Conservation (phyloP, 805 yeast genomes). For the Starmerella scarabaei region DNA sequence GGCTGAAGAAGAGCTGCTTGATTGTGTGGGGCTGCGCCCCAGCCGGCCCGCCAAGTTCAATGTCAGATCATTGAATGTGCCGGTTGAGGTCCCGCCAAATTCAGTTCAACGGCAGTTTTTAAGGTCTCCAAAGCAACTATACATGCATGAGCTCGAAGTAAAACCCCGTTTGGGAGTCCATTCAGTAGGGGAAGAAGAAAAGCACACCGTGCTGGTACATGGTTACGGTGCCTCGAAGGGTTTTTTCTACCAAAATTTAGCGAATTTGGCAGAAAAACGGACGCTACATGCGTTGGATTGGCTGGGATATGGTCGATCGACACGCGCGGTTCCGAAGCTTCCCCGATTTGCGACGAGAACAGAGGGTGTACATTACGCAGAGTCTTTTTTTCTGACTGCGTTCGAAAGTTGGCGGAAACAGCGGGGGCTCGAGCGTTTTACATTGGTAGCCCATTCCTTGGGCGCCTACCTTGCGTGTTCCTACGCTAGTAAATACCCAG, state of each 20-base stretch:
- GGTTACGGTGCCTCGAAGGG: conserved; percentile 92
- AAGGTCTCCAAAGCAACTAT: neutral
- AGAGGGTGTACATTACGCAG: conserved; percentile 39
- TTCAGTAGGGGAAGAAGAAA: conserved; percentile 29
- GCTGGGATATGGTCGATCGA: conserved; percentile 81
- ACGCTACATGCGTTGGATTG: conserved; percentile 75
- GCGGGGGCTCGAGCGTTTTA: conserved; percentile 39
- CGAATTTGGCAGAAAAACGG: conserved; percentile 40
- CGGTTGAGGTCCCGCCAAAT: conserved; percentile 4
- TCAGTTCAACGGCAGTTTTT: conserved; percentile 19
- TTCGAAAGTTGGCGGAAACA: conserved; percentile 48
- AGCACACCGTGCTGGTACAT: conserved; percentile 62
- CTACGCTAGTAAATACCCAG: conserved; percentile 50
- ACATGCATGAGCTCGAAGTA: conserved; percentile 68
- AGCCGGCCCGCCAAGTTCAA: conserved; percentile 11
- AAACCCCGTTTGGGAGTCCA: conserved; percentile 5
- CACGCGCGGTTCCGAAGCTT: conserved; percentile 32
- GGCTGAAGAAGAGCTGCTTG: conserved; percentile 41
- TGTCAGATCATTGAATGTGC: conserved; percentile 30
- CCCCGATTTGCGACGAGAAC: conserved; percentile 40
- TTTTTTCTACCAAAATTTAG: conserved; percentile 61
- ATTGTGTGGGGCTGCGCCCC: conserved; percentile 40
- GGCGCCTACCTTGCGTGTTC: conserved; percentile 74
- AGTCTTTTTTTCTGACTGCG: conserved; percentile 52
- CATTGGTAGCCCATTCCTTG: conserved; percentile 75